These are phyloP conservation scores for Magnolia changhungtana DNA, from an alignment of 164 flowering plant species.

Conservation along the genomic window DNA sequence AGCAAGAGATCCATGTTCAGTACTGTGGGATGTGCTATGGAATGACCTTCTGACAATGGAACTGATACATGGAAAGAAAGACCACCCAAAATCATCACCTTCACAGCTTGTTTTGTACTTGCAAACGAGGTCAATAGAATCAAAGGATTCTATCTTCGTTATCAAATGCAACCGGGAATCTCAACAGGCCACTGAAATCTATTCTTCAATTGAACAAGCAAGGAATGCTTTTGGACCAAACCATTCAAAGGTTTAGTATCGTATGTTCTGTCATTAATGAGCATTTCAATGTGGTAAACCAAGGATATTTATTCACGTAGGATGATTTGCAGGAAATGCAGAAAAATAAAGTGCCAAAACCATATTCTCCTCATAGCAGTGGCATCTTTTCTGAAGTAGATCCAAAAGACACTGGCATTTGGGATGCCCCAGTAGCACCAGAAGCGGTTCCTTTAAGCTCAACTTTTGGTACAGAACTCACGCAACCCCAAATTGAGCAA, in stretches of 20 bases:
- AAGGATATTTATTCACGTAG: not conserved
- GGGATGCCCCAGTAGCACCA: conserved; percentile 59
- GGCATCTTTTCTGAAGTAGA: conserved; percentile 25
- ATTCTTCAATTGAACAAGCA: conserved; percentile 75
- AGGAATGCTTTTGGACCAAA: conserved; percentile 67
- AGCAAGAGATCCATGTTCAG: conserved; percentile 92
- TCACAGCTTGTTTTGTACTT: conserved; percentile 70
- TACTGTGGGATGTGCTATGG: conserved; percentile 93
- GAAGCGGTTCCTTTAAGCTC: conserved; percentile 46
- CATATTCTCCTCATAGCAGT: conserved; percentile 70
- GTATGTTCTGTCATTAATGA: not conserved
- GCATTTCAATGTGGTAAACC: not conserved
- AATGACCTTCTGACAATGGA: conserved; percentile 80
- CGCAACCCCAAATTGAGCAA: conserved; percentile 6
- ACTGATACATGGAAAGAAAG: conserved; percentile 73
- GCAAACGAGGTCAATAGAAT: conserved; percentile 44
- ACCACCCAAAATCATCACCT: conserved; percentile 56
- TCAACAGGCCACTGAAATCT: conserved; percentile 69
- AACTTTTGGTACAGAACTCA: conserved; percentile 52
- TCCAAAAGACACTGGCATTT: conserved; percentile 36
- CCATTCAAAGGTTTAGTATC: conserved; percentile 53
- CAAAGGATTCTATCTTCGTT: conserved; percentile 62
- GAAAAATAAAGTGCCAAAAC: conserved; percentile 66
- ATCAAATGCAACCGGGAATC: conserved; percentile 76
- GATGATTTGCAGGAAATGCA: conserved; percentile 45